Evolutionary conservation across 2,329 filamentous ascomycete species (phyloP).

Genomic region (Coniochaeta sp.): DNA sequence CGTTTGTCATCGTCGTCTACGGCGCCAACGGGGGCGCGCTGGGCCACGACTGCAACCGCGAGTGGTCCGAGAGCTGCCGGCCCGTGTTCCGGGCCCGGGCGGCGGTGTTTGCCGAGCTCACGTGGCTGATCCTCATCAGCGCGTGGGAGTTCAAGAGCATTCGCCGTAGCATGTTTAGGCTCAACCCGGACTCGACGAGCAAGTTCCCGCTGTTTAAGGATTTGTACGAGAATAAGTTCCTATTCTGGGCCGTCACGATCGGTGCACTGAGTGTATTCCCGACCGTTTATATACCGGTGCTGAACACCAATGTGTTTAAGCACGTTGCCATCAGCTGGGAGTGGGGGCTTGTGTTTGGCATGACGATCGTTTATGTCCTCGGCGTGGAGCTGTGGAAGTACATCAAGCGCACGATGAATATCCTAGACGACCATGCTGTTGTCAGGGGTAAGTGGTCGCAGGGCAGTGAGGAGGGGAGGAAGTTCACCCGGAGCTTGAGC

Average conservation of each 20-base stretch:
- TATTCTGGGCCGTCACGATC: constrained; percentile 58
- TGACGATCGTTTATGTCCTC: constrained; percentile 54
- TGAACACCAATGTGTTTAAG: constrained; percentile 67
- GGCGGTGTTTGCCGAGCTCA: constrained; percentile 65
- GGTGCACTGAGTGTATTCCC: constrained; percentile 57
- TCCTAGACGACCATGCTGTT: constrained; percentile 45
- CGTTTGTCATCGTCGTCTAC: constrained; percentile 59
- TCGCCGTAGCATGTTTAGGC: constrained; percentile 62
- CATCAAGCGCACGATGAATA: constrained; percentile 48
- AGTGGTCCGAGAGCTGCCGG: constrained; percentile 45
- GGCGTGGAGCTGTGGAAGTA: constrained; percentile 69
- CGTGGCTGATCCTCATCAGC: constrained; percentile 65
- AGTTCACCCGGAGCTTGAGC: constrained; percentile 40
- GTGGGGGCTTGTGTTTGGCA: constrained; percentile 61
- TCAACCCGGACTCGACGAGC: constrained; percentile 45
- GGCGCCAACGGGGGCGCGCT: constrained; percentile 48
- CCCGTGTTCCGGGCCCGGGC: constrained; percentile 63
- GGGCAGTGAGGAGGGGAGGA: constrained; percentile 37
- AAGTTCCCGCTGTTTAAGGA: constrained; percentile 51
- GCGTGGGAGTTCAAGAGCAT: constrained; percentile 75
- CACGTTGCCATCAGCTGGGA: constrained; percentile 67
- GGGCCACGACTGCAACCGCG: constrained; percentile 55
- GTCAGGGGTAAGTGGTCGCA: constrained; percentile 44
- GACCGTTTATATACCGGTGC: constrained; percentile 63
- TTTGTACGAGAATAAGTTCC: constrained; percentile 61